These are phyloP conservation scores for Lolium rigidum DNA, from an alignment of 176 grass and related monocot species.

Conservation along the genomic window DNA sequence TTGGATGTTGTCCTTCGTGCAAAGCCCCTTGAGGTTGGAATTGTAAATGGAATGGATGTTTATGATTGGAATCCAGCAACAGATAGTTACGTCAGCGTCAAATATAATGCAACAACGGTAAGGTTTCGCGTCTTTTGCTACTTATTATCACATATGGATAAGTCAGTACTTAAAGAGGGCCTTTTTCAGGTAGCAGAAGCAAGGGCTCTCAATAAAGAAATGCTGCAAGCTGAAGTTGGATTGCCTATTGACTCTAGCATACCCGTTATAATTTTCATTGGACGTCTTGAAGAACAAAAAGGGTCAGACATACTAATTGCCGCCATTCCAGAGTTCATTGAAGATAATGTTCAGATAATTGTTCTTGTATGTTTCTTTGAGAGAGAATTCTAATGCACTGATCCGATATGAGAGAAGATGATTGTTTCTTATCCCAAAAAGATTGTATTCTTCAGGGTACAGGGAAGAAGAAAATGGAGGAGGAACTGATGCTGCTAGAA, in stretches of 20 bases:
- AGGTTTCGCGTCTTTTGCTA: neutral
- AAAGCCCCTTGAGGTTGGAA: constrained; percentile 64
- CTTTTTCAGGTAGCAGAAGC: constrained; percentile 72
- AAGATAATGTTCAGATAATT: constrained; percentile 87
- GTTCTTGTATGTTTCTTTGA: constrained; percentile 63
- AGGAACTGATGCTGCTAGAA: constrained; percentile 55
- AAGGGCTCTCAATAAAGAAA: constrained; percentile 88
- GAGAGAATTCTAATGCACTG: constrained; percentile 10
- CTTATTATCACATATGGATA: constrained; percentile 1
- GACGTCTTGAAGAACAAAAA: constrained; percentile 95
- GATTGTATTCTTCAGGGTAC: constrained; percentile 67
- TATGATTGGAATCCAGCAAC: constrained; percentile 82
- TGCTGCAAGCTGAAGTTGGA: constrained; percentile 87
- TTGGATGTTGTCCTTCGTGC: constrained; percentile 59
- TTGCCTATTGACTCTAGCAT: constrained; percentile 69
- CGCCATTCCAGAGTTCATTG: constrained; percentile 79
- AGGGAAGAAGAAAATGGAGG: constrained; percentile 93
- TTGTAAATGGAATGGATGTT: constrained; percentile 94
- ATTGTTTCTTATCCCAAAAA: neutral
- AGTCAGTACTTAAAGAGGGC: constrained; percentile 35
- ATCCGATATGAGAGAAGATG: neutral
- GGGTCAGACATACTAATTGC: constrained; percentile 91
- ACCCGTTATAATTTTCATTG: constrained; percentile 79
- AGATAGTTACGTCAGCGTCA: constrained; percentile 72
- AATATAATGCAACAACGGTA: constrained; percentile 82